Evolutionary conservation across 2,329 filamentous ascomycete species (phyloP).

Genomic region (Pseudocercospora ulei): DNA sequence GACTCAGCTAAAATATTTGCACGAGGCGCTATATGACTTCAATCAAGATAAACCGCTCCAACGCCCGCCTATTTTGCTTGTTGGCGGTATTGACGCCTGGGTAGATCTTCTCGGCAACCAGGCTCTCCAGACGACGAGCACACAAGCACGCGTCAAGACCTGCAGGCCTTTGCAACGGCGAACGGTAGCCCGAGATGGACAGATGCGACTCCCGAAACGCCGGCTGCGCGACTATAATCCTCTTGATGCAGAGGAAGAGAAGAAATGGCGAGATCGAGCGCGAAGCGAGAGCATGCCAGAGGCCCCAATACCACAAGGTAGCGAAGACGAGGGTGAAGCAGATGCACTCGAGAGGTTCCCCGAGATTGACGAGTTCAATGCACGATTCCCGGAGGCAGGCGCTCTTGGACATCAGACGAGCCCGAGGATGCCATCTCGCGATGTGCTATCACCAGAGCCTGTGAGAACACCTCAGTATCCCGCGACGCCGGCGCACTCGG

Average conservation of each 20-base stretch:
- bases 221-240: conserved; percentile 55
- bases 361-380: conserved; percentile 68
- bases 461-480: conserved; percentile 26
- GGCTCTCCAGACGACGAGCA: conserved; percentile 51
- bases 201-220: conserved; percentile 48
- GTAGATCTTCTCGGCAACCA: conserved; percentile 65
- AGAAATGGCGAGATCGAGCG: conserved; percentile 67
- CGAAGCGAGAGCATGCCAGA: conserved; percentile 52
- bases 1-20: conserved; percentile 57
- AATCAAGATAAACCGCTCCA: conserved; percentile 68
- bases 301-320: conserved; percentile 35
- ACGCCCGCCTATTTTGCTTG: conserved; percentile 63
- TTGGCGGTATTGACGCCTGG: conserved; percentile 82
- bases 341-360: conserved; percentile 18
- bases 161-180: conserved; percentile 46
- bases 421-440: conserved; percentile 14
- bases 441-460: conserved; percentile 32
- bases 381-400: conserved; percentile 65
- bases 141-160: conserved; percentile 43
- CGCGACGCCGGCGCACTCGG: conserved; percentile 31
- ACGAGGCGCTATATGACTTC: conserved; percentile 72
- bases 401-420: conserved; percentile 50
- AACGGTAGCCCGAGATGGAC: conserved; percentile 41
- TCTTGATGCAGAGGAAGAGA: conserved; percentile 70
- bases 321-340: conserved; percentile 36